A percentile compares a stretch with the other conserved stretches of the same genome.
These are phyloP conservation scores for Entomophthora muscae DNA, from an alignment of 371 early-diverging fungal genomes.

Conservation along the genomic window DNA sequence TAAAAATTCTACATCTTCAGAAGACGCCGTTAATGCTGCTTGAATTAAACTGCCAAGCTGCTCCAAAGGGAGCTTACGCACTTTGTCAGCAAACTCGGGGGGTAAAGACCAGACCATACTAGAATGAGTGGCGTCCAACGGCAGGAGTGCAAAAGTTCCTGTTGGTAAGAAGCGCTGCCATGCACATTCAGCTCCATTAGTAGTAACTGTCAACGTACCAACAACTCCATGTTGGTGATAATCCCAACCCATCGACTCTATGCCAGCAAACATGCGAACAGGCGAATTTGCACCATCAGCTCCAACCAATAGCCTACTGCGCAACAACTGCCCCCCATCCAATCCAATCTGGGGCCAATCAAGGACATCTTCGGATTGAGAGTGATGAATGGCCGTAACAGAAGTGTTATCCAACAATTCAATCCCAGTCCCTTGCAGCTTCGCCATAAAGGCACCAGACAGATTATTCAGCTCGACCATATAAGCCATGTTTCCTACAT, in stretches of 20 bases:
- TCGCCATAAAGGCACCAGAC: conserved; percentile 22
- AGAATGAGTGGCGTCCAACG: conserved; percentile 38
- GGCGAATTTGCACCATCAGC: conserved; percentile 84
- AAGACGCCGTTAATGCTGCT: conserved; percentile 53
- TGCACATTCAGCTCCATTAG: conserved; percentile 30
- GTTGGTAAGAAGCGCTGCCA: conserved; percentile 91
- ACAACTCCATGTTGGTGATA: conserved; percentile 79
- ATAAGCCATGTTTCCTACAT: conserved; percentile 23
- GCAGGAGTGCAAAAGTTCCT: conserved; percentile 84
- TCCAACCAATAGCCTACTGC: conserved; percentile 32
- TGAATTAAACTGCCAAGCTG: conserved; percentile 58
- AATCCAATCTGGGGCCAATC: conserved; percentile 46
- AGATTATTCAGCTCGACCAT: conserved; percentile 30
- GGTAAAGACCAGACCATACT: conserved; percentile 86
- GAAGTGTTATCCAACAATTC: conserved; percentile 32
- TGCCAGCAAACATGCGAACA: conserved; percentile 66
- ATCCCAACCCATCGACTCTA: conserved; percentile 72
- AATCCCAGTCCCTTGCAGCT: conserved; percentile 20
- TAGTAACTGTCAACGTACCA: conserved; percentile 53
- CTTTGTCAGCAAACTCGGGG: conserved; percentile 33
- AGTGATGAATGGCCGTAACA: conserved; percentile 25
- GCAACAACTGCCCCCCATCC: conserved; percentile 39
- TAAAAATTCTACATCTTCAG: conserved; percentile 55
- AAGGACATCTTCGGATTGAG: conserved; percentile 16
- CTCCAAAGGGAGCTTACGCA: conserved; percentile 35